phyloP scores from a whole-genome alignment of 495 filamentous ascomycete species.

The Penicillium salamii region DNA sequence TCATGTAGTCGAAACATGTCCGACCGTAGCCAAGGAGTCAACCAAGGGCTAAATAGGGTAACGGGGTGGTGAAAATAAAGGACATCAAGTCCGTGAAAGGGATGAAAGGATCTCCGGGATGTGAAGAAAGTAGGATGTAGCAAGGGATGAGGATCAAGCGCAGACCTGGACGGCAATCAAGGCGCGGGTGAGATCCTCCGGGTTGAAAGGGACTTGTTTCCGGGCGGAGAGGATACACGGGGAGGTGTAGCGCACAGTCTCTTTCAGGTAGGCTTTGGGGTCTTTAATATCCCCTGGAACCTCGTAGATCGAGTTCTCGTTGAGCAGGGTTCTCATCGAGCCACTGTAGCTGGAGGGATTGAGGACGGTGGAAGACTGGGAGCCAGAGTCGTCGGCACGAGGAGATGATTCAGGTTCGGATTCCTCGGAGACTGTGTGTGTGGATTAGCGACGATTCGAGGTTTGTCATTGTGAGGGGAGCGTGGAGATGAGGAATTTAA shows the following conservation, averaged over 20 bases:
- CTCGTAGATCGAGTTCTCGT: constrained; percentile 22
- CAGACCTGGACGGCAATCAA: constrained; percentile 43
- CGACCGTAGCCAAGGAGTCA: constrained; percentile 3
- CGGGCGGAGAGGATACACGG: constrained; percentile 24
- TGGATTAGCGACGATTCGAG: no score
- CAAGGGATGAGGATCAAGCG: constrained; percentile 19
- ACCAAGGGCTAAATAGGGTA: neutral
- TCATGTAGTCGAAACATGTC: neutral
- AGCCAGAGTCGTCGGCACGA: constrained; percentile 30
- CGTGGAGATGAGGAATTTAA: neutral
- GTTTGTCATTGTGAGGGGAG: no score
- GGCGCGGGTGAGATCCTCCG: constrained; percentile 42
- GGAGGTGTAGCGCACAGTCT: constrained; percentile 33
- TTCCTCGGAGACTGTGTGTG: no score
- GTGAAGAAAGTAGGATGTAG: constrained; percentile 5
- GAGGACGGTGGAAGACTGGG: constrained; percentile 40
- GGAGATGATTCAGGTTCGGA: constrained; percentile 10
- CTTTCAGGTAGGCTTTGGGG: constrained; percentile 34
- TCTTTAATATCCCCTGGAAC: constrained; percentile 31
- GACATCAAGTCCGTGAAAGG: constrained; percentile 17
- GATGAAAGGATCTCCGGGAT: constrained; percentile 19
- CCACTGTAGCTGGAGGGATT: constrained; percentile 38
- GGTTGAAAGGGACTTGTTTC: constrained; percentile 33
- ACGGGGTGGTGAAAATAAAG: neutral
- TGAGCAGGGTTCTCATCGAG: constrained; percentile 40